phyloP scores from a whole-genome alignment of 73 alveolate genomes.

The Tetrahymena borealis region DNA sequence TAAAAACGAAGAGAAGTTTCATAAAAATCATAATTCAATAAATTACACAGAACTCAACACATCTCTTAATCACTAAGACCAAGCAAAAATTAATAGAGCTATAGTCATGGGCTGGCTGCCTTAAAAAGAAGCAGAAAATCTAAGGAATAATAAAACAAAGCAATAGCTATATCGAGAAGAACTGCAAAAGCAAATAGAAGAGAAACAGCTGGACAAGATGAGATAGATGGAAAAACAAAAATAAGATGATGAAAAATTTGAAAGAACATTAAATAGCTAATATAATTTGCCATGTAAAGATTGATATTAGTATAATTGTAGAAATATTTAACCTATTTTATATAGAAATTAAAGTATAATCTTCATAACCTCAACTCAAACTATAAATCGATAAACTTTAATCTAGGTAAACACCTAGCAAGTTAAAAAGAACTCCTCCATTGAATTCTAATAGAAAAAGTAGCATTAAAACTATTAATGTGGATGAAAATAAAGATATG shows the following conservation, averaged over 20 bases:
- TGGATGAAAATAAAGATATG: too few relatives aligned
- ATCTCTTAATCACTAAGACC: background rate
- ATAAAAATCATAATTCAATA: background rate
- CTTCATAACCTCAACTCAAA: too few relatives aligned
- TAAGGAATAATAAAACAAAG: background rate
- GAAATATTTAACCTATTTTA: too few relatives aligned
- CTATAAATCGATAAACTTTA: too few relatives aligned
- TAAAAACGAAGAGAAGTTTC: background rate
- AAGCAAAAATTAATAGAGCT: background rate
- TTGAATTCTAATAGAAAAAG: too few relatives aligned
- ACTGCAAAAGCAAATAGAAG: background rate
- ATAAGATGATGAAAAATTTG: background rate
- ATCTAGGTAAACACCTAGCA: too few relatives aligned
- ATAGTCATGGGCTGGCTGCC: background rate
- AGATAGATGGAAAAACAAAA: background rate
- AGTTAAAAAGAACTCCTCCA: too few relatives aligned
- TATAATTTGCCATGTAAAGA: background rate
- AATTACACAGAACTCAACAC: background rate
- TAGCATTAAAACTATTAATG: too few relatives aligned
- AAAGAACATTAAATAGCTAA: background rate
- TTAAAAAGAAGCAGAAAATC: background rate
- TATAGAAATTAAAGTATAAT: too few relatives aligned
- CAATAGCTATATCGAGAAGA: background rate
- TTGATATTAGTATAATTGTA: too few relatives aligned
- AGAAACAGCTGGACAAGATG: background rate